Conservation (phyloP, 2,329 filamentous ascomycete species). For the Pseudogymnoascus sp. region DNA sequence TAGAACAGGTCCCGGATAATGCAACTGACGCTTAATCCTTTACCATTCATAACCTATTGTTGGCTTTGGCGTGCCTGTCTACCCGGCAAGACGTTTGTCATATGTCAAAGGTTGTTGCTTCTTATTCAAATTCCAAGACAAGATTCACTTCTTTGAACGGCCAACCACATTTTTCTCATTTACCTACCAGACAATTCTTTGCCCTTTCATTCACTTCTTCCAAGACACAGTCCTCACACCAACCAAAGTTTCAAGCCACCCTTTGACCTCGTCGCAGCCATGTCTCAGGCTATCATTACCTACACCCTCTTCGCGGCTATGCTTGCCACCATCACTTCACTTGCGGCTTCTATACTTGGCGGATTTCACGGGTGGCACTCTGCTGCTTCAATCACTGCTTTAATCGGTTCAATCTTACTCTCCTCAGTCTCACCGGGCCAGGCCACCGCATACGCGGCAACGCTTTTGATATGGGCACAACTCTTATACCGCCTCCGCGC, state of each 20-base stretch:
- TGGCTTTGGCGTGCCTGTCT: background rate
- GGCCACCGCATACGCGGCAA: background rate
- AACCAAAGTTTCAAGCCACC: background rate
- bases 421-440: background rate
- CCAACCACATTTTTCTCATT: background rate
- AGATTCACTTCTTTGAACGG: background rate
- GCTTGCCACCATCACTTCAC: background rate
- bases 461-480: background rate
- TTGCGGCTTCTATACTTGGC: background rate
- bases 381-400: background rate
- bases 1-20: background rate
- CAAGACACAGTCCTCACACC: background rate
- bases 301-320: background rate
- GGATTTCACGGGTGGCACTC: background rate
- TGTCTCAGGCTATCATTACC: background rate
- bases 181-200: background rate
- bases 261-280: background rate
- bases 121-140: background rate
- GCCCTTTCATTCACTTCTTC: background rate
- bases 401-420: background rate
- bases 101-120: background rate
- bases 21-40: background rate
- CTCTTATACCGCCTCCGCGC: background rate
- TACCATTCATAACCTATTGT: background rate
- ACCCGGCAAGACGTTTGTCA: background rate